Conservation (phyloP, 129 eudicot genomes). For the Chrysanthemum seticuspe region DNA sequence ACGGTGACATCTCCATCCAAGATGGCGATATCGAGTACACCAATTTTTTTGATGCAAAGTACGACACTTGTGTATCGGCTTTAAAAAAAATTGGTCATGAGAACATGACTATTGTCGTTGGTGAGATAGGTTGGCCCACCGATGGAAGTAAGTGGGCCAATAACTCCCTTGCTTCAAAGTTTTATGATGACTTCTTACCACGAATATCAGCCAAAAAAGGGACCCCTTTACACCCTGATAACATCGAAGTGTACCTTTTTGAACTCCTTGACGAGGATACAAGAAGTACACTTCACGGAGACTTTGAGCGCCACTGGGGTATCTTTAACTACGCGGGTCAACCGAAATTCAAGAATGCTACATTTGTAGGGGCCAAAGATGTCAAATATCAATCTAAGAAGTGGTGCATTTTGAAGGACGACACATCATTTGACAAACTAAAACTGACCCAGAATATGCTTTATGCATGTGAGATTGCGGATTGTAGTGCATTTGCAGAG, state of each 20-base stretch:
- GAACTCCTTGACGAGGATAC: constrained; percentile 53
- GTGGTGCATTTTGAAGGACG: constrained; percentile 58
- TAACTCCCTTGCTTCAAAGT: constrained; percentile 37
- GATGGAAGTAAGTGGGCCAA: constrained; percentile 50
- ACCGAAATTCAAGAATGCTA: constrained; percentile 46
- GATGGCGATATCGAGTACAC: constrained; percentile 39
- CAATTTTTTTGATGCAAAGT: constrained; percentile 69
- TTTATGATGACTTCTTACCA: constrained; percentile 48
- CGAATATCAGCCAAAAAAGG: constrained; percentile 43
- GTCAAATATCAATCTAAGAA: constrained; percentile 38
- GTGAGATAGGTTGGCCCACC: constrained; percentile 85
- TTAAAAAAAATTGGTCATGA: constrained; percentile 38
- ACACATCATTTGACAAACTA: background rate
- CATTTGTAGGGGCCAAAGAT: constrained; percentile 45
- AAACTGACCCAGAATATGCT: constrained; percentile 13
- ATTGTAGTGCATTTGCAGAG: constrained; percentile 43
- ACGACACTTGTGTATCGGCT: constrained; percentile 56
- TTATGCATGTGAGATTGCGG: constrained; percentile 47
- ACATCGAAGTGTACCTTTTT: constrained; percentile 55
- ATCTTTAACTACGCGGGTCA: constrained; percentile 55
- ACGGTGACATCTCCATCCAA: constrained; percentile 35
- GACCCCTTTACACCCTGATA: constrained; percentile 39
- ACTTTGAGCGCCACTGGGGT: constrained; percentile 75
- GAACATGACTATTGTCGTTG: constrained; percentile 43
- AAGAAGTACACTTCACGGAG: constrained; percentile 52